Conservation (phyloP, 768 basidiomycete species). For the Hericium alpestre region DNA sequence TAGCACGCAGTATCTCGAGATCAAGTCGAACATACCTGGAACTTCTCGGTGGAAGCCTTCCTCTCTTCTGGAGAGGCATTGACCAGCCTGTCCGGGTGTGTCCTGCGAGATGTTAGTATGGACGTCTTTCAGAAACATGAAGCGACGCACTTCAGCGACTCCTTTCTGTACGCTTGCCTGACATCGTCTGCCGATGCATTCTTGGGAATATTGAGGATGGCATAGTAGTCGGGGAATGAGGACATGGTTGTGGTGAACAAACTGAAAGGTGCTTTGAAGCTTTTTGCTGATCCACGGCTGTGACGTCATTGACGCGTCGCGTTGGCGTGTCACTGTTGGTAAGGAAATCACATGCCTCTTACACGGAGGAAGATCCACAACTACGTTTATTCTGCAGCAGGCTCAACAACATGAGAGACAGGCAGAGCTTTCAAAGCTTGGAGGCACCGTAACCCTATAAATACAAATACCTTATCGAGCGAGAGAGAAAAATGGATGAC, state of each 20-base stretch:
- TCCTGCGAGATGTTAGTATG: slow-evolving; percentile 32
- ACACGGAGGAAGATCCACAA: too few species aligned
- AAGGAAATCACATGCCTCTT: too few species aligned
- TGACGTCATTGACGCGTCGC: too few species aligned
- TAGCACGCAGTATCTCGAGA: background rate
- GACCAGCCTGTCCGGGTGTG: slow-evolving; percentile 77
- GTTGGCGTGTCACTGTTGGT: too few species aligned
- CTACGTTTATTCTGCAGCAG: too few species aligned
- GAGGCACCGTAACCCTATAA: too few species aligned
- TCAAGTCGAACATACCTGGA: slow-evolving; percentile 44
- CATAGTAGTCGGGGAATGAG: slow-evolving; percentile 73
- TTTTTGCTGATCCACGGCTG: too few species aligned
- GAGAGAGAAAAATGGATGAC: too few species aligned
- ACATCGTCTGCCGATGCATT: slow-evolving; percentile 62
- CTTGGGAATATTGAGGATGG: slow-evolving; percentile 42
- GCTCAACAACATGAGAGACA: too few species aligned
- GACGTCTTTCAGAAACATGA: background rate
- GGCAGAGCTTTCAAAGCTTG: too few species aligned
- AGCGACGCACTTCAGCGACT: slow-evolving; percentile 53
- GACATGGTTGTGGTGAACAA: slow-evolving; percentile 35
- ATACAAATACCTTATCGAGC: too few species aligned
- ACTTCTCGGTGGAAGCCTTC: slow-evolving; percentile 67
- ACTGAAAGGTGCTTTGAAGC: background rate
- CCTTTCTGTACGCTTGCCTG: slow-evolving; percentile 67
- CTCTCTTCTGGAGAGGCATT: slow-evolving; percentile 65